These are phyloP conservation scores for Cucurbita maxima DNA, from an alignment of 306 rosid genomes.

Conservation along the genomic window DNA sequence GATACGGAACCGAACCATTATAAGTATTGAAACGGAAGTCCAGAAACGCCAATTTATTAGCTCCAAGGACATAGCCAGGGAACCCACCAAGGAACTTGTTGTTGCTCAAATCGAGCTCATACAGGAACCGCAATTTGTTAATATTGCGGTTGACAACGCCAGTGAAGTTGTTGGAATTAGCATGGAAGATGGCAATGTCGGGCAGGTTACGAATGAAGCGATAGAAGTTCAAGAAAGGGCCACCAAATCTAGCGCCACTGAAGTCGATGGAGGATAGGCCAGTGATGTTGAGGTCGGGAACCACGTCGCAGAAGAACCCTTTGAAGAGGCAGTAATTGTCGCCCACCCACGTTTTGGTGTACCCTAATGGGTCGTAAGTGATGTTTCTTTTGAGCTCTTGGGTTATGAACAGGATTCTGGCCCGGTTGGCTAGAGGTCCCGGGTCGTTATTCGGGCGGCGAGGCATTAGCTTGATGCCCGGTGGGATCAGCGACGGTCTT, in stretches of 20 bases:
- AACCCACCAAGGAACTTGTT: conserved; percentile 23
- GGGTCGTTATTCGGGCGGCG: conserved; percentile 20
- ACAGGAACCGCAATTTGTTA: conserved; percentile 14
- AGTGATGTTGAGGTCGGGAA: conserved; percentile 28
- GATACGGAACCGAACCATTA: conserved; percentile 10
- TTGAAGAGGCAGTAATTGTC: conserved; percentile 27
- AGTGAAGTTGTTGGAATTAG: conserved; percentile 24
- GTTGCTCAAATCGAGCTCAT: conserved; percentile 28
- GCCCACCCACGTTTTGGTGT: conserved; percentile 26
- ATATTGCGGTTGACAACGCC: conserved; percentile 12
- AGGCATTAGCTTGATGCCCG: conserved; percentile 11
- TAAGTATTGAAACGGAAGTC: conserved; percentile 22
- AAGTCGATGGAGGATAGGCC: conserved; percentile 23
- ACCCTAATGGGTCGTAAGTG: conserved; percentile 23
- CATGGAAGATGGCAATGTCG: conserved; percentile 23
- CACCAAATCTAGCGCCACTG: conserved; percentile 26
- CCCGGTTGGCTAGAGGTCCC: conserved; percentile 23
- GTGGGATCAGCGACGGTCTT: conserved; percentile 19
- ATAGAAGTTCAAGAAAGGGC: conserved; percentile 23
- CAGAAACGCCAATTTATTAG: conserved; percentile 17
- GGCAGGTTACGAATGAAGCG: conserved; percentile 25
- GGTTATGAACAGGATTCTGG: conserved; percentile 23
- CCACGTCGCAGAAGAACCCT: conserved; percentile 25
- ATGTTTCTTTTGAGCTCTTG: conserved; percentile 30
- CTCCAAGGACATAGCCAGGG: conserved; percentile 15